These are phyloP conservation scores for Talaromyces sp. DNA, from an alignment of 2,329 filamentous ascomycete species.

Conservation along the genomic window DNA sequence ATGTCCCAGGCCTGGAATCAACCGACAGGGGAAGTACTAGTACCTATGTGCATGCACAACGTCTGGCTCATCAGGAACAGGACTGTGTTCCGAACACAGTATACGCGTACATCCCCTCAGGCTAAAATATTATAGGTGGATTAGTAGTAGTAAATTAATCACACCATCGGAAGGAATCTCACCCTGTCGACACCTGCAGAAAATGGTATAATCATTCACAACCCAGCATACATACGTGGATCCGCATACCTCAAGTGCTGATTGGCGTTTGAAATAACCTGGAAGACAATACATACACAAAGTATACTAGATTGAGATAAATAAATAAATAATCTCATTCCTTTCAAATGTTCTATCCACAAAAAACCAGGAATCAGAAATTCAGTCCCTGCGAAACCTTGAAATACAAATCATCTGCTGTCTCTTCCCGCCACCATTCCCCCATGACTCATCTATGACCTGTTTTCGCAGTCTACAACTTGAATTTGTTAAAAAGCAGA, in stretches of 20 bases:
- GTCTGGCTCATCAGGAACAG: slow-evolving; percentile 9
- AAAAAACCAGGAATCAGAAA: background rate
- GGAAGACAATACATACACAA: background rate
- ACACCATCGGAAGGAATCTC: slow-evolving; percentile 15
- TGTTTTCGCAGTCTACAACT: background rate
- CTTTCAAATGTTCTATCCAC: too few species aligned
- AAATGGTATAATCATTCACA: background rate
- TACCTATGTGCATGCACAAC: slow-evolving; percentile 5
- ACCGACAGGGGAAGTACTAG: slow-evolving; percentile 1
- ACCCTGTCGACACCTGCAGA: background rate
- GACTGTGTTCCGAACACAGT: background rate
- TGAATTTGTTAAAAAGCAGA: background rate
- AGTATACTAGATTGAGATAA: background rate
- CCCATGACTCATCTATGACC: background rate
- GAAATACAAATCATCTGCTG: background rate
- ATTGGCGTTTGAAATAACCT: background rate
- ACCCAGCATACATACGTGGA: background rate
- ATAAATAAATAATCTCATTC: background rate
- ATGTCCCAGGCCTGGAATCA: background rate
- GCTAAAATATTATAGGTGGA: background rate
- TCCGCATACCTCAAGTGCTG: slow-evolving; percentile 2
- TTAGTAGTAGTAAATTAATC: background rate
- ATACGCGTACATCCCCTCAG: background rate
- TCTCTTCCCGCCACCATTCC: background rate
- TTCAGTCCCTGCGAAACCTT: too few species aligned